Conservation (phyloP, 2,329 filamentous ascomycete species). For the Fusarium sp. region DNA sequence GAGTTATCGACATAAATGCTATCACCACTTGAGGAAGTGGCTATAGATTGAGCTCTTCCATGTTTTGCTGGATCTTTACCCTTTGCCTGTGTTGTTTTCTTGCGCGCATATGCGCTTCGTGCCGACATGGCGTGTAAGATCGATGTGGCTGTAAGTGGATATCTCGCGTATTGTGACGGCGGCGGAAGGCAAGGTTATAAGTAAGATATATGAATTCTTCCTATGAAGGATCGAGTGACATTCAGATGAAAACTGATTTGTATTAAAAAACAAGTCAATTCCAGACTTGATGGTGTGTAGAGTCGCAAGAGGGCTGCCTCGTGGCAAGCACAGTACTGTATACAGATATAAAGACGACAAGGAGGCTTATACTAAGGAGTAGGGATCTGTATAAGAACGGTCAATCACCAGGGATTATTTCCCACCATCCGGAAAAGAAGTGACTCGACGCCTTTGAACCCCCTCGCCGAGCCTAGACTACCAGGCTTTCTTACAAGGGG, state of each 20-base stretch:
- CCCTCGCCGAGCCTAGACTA: conserved; percentile 4
- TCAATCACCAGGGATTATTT: not conserved
- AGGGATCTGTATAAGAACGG: not conserved
- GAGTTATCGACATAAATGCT: conserved; percentile 54
- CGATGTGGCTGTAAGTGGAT: not conserved
- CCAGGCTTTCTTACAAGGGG: conserved; percentile 6
- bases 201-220: not conserved
- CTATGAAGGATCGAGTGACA: not conserved
- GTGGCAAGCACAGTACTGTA: not conserved
- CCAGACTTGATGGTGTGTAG: not conserved
- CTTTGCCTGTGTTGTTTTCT: conserved; percentile 65
- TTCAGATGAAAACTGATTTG: not conserved
- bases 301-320: not conserved
- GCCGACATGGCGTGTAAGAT: conserved; percentile 60
- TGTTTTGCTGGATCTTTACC: conserved; percentile 42
- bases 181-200: not conserved
- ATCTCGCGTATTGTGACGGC: not conserved
- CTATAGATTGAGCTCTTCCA: conserved; percentile 51
- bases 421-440: not conserved
- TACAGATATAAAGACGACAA: not conserved
- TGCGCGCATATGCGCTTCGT: conserved; percentile 67
- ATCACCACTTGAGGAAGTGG: conserved; percentile 54
- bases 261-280: not conserved
- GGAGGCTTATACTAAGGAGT: not conserved
- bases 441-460: not conserved